These are phyloP conservation scores for Millerozyma acaciae DNA, from an alignment of 805 yeast species.

Conservation along the genomic window DNA sequence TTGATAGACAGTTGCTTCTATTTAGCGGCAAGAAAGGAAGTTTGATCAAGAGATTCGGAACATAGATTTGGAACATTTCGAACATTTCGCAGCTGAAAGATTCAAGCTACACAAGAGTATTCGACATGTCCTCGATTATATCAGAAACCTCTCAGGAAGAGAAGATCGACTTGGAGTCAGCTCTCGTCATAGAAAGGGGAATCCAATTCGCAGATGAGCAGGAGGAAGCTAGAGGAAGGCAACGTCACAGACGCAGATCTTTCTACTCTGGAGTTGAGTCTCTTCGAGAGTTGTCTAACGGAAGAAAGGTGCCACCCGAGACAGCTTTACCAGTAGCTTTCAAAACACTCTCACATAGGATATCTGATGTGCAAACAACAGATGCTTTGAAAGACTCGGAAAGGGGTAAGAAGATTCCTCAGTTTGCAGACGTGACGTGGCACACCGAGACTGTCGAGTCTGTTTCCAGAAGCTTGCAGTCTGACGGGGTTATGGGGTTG, in stretches of 20 bases:
- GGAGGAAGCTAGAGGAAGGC: not conserved
- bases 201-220: not conserved
- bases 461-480: slow-evolving; percentile 19
- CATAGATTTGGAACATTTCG: no score
- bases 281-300: not conserved
- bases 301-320: slow-evolving; percentile 15
- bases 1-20: no score
- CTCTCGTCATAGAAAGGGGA: not conserved
- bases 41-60: no score
- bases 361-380: slow-evolving; percentile 19
- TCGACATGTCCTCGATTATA: no score
- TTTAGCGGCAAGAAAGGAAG: no score
- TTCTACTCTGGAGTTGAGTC: not conserved
- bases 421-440: slow-evolving; percentile 26
- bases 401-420: slow-evolving; percentile 1
- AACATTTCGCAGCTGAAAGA: no score
- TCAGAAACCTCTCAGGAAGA: no score
- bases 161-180: slow-evolving; percentile 1
- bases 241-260: not conserved
- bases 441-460: slow-evolving; percentile 22
- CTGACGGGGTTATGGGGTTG: slow-evolving; percentile 22
- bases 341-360: slow-evolving; percentile 34
- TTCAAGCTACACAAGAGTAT: no score
- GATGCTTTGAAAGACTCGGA: slow-evolving; percentile 5
- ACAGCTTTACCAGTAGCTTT: slow-evolving; percentile 33